Conservation (phyloP, 1,139 yeast species). For the Protomyces inouyei region DNA sequence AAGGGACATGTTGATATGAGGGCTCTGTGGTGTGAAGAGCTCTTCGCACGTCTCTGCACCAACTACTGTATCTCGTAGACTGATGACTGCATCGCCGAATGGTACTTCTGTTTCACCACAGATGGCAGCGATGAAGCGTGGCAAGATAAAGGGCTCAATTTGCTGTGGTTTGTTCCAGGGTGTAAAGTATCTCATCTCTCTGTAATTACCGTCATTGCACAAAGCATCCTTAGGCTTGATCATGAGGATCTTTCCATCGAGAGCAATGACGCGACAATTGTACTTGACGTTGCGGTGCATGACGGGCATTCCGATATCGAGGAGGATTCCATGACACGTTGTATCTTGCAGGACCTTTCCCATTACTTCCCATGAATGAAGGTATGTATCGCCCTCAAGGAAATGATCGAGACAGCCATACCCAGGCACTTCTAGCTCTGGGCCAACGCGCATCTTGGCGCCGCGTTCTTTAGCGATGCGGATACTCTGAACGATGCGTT, state of each 20-base stretch:
- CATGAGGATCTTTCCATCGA: constrained; percentile 69
- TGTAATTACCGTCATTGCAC: constrained; percentile 95
- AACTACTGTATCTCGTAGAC: constrained; percentile 75
- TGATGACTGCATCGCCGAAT: constrained; percentile 86
- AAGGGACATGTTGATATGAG: constrained; percentile 83
- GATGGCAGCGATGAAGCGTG: constrained; percentile 54
- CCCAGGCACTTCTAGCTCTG: constrained; percentile 79
- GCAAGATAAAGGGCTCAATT: constrained; percentile 67
- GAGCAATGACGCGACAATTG: constrained; percentile 82
- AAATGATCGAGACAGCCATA: constrained; percentile 96
- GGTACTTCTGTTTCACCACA: constrained; percentile 60
- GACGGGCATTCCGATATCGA: constrained; percentile 94
- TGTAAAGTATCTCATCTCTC: constrained; percentile 95
- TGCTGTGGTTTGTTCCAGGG: constrained; percentile 83
- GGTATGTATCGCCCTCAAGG: constrained; percentile 77
- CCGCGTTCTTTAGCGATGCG: constrained; percentile 65
- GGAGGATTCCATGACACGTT: constrained; percentile 66
- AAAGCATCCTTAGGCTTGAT: constrained; percentile 89
- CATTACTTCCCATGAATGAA: constrained; percentile 94
- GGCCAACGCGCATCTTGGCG: constrained; percentile 87
- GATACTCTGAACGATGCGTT: constrained; percentile 79
- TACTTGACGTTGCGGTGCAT: constrained; percentile 81
- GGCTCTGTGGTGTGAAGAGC: constrained; percentile 90
- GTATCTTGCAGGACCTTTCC: constrained; percentile 62
- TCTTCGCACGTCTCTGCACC: constrained; percentile 99